Percentiles rank a stretch among this genome's conserved stretches.
Conservation (phyloP, 2,329 filamentous ascomycete species). For the Pseudocercospora crystallina region DNA sequence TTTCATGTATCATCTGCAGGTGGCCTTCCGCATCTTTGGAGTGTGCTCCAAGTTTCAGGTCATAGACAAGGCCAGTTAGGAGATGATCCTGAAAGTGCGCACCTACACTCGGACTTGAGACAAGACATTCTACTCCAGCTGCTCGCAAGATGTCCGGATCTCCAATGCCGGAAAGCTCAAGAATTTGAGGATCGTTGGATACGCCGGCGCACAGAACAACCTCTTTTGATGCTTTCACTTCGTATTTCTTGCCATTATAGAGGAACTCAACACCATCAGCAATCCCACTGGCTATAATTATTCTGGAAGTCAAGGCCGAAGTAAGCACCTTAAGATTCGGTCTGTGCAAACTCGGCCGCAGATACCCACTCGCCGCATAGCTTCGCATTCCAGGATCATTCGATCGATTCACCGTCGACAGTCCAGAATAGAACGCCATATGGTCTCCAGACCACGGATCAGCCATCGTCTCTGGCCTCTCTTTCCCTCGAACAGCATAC, state of each 20-base stretch:
- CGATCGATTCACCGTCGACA: conserved; percentile 32
- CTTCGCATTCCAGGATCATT: conserved; percentile 28
- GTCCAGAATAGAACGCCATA: conserved; percentile 32
- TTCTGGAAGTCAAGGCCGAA: conserved; percentile 28
- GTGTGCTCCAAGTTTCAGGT: no score
- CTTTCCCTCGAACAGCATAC: conserved; percentile 31
- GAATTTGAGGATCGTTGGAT: conserved; percentile 53
- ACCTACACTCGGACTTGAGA: no score
- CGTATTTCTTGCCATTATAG: conserved; percentile 36
- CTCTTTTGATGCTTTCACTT: conserved; percentile 41
- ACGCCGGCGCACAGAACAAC: conserved; percentile 47
- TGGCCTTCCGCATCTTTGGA: no score
- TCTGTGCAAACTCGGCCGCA: conserved; percentile 30
- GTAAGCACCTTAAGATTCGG: conserved; percentile 33
- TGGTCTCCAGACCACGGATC: conserved; percentile 36
- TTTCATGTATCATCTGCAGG: no score
- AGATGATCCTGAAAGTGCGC: no score
- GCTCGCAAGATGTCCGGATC: conserved; percentile 47
- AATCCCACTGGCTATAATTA: conserved; percentile 29
- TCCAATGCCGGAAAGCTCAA: conserved; percentile 57
- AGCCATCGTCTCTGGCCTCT: conserved; percentile 29
- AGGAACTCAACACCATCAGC: conserved; percentile 43
- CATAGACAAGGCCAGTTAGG: no score
- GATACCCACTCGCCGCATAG: conserved; percentile 34
- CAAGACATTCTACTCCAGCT: no score